These are phyloP conservation scores for Lipomyces lipofer DNA, from an alignment of 805 yeast genomes.

Conservation along the genomic window DNA sequence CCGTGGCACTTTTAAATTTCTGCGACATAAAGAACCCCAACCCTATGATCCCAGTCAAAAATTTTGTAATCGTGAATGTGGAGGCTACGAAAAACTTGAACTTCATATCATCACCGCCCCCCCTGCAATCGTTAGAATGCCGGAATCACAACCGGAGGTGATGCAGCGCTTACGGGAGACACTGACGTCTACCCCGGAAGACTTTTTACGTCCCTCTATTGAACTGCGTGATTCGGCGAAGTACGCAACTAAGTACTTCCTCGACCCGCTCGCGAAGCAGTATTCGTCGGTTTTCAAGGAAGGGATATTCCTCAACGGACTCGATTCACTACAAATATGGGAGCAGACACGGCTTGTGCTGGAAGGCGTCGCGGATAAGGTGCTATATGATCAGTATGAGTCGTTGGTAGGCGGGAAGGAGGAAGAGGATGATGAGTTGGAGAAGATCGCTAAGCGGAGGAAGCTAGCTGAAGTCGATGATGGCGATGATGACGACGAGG, in stretches of 20 bases:
- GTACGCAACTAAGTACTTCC: conserved; percentile 45
- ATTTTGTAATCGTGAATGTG: not conserved
- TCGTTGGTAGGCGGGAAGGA: conserved; percentile 36
- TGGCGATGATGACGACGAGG: conserved; percentile 33
- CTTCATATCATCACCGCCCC: not conserved
- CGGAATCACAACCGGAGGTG: not conserved
- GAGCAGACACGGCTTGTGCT: conserved; percentile 85
- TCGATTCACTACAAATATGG: conserved; percentile 90
- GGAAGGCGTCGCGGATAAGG: conserved; percentile 69
- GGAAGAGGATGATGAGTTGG: conserved; percentile 33
- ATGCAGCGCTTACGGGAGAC: conserved; percentile 3
- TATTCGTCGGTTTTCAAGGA: conserved; percentile 62
- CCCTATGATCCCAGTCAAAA: conserved; percentile 3
- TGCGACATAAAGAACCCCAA: not conserved
- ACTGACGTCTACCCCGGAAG: conserved; percentile 17
- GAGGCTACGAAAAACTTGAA: not conserved
- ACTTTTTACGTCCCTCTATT: conserved; percentile 11
- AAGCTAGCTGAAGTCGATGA: conserved; percentile 34
- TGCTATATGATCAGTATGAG: conserved; percentile 59
- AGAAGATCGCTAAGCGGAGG: conserved; percentile 23
- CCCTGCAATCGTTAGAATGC: not conserved
- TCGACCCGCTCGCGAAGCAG: conserved; percentile 58
- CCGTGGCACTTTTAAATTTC: no score
- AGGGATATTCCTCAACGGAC: conserved; percentile 78
- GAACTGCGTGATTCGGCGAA: conserved; percentile 32